Base-by-base conservation (phyloP, 805 yeast genomes). In the Zygoascus bituminiphila region DNA sequence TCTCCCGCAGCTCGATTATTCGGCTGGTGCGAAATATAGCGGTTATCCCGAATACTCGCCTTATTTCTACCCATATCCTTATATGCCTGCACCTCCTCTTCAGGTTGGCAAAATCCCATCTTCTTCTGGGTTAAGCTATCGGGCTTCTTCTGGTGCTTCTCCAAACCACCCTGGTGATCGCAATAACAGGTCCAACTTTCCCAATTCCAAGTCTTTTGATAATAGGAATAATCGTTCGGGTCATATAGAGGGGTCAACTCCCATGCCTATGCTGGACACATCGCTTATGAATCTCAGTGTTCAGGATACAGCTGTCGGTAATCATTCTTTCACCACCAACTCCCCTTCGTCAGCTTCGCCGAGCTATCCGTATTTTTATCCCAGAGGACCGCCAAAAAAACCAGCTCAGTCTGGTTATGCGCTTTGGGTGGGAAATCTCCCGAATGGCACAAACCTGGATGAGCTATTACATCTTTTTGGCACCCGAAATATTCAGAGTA, bases 391-490 rank as follows among this genome's bases (percentile, higher is more conserved):
- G 61, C 74, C 56, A 65, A 69, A 57, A 66, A 77, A 41, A 42
- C 67, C 68, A 10, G 57, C 55, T 21, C 65, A 57, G 33, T 53
- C 64, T n/a, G 67, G 64, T 10, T 64, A 57, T 46, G 70, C 75
- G 1, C 73, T 71, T 46, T 78, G 80, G 64, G 82, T 67, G 8
- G 73, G 73, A 5, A 69, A 69, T 47, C 53, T 69, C 10, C 69
- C 73, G 10, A 55, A 60, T 9, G 55, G 53, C 31, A 59, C 70
- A n/a, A 57, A 64, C 7, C 59, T 70, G 22, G 50, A 53, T 12
- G 70, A 67, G 50, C 55, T 70, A 35, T 57, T 70, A 36, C 54
- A 51, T 37, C 54, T 69, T 39, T 70, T 69, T 50, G 72, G 70
- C 2, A 58, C 66, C 21, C 60, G 62, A 8, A 62, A 61, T 9